phyloP scores from a whole-genome alignment of 2,329 filamentous ascomycete species.

The Aspergillus japonicus region DNA sequence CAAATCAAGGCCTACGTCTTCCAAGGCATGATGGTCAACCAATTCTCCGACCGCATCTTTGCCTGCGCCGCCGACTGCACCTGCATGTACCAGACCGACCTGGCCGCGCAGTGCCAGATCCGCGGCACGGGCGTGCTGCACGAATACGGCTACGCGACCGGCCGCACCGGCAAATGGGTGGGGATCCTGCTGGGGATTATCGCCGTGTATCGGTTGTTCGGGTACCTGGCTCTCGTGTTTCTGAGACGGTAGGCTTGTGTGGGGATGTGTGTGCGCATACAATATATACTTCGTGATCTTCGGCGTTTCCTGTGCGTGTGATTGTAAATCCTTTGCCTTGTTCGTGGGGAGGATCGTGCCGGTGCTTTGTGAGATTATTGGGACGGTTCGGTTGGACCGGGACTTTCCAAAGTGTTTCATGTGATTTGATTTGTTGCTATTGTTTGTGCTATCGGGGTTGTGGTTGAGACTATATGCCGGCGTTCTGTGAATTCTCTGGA shows the following conservation, averaged over 20 bases:
- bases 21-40: conserved; percentile 90
- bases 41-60: conserved; percentile 68
- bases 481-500: too few relatives aligned
- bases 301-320: too few relatives aligned
- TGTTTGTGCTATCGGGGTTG: too few relatives aligned
- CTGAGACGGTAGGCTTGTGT: conserved; percentile 9
- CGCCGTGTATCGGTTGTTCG: conserved; percentile 67
- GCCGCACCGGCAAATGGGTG: conserved; percentile 65
- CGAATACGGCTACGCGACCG: conserved; percentile 67
- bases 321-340: too few relatives aligned
- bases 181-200: conserved; percentile 78
- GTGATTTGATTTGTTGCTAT: too few relatives aligned
- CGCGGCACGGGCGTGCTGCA: conserved; percentile 68
- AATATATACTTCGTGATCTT: too few relatives aligned
- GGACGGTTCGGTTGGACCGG: too few relatives aligned
- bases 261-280: background rate
- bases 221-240: conserved; percentile 58
- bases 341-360: too few relatives aligned
- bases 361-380: too few relatives aligned
- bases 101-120: conserved; percentile 67
- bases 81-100: conserved; percentile 68
- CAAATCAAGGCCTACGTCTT: conserved; percentile 66
- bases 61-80: conserved; percentile 58
- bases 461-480: too few relatives aligned
- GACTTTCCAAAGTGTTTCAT: too few relatives aligned